Evolutionary conservation across 2,329 filamentous ascomycete species (phyloP).

Genomic region (Apiospora malaysiana): DNA sequence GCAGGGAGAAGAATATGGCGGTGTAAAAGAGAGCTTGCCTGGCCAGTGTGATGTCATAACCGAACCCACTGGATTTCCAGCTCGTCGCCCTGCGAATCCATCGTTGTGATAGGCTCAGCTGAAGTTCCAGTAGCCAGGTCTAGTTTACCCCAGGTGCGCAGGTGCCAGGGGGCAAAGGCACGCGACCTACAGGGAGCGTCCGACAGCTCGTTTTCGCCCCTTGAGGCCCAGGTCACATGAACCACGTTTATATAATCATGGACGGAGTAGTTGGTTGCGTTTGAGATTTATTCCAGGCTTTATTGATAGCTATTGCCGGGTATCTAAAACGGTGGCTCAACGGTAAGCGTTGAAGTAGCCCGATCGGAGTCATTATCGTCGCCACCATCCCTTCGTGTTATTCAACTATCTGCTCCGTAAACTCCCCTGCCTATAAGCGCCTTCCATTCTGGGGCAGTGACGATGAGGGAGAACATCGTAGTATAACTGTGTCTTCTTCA

Average conservation of each 20-base stretch:
- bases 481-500: constrained; percentile 3
- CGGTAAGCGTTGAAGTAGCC: neutral
- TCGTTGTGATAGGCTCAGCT: constrained; percentile 7
- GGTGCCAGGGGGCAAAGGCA: neutral
- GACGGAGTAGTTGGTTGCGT: neutral
- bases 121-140: neutral
- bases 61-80: neutral
- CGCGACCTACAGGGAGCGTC: neutral
- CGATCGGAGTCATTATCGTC: constrained; percentile 12
- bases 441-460: constrained; percentile 10
- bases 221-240: constrained; percentile 11
- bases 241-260: neutral
- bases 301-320: constrained; percentile 7
- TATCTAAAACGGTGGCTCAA: constrained; percentile 5
- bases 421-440: neutral
- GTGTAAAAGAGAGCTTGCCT: neutral
- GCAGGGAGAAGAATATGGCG: neutral
- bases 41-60: neutral
- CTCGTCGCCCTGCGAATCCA: constrained; percentile 6
- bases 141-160: neutral
- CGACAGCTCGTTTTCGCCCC: neutral
- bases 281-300: constrained; percentile 12
- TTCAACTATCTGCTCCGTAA: neutral
- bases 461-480: neutral
- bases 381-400: constrained; percentile 8